phyloP scores from a whole-genome alignment of 1,284 basidiomycete species.

The Cryptococcus amylolentus region DNA sequence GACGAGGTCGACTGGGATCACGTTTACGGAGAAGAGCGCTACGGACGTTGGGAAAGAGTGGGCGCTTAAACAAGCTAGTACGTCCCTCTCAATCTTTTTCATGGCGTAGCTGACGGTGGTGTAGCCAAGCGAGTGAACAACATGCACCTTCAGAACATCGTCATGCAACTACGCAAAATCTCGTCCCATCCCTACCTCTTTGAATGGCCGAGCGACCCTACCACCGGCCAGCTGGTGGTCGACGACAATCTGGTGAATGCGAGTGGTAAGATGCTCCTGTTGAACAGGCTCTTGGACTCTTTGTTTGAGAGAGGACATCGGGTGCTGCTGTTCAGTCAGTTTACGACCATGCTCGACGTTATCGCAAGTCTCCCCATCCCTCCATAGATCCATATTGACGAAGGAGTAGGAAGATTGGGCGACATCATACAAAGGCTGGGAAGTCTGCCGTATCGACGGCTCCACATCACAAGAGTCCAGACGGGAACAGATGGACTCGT shows the following conservation, averaged over 20 bases:
- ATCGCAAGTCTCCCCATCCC: conserved; percentile 56
- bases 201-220: conserved; percentile 74
- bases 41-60: conserved; percentile 57
- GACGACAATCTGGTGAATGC: conserved; percentile 75
- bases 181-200: conserved; percentile 93
- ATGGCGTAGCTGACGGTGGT: neutral
- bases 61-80: conserved; percentile 61
- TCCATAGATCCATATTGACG: neutral
- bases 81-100: conserved; percentile 31
- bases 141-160: conserved; percentile 84
- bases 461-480: conserved; percentile 71
- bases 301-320: conserved; percentile 82
- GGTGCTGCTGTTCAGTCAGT: conserved; percentile 88
- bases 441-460: conserved; percentile 87
- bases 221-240: conserved; percentile 60
- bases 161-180: conserved; percentile 91
- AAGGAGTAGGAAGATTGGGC: conserved; percentile 69
- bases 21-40: conserved; percentile 49
- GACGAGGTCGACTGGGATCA: conserved; percentile 40
- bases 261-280: conserved; percentile 95
- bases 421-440: conserved; percentile 70
- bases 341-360: conserved; percentile 93
- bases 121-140: conserved; percentile 80
- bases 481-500: conserved; percentile 76
- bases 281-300: conserved; percentile 80